A percentile compares a stretch with the other conserved stretches of the same genome.
phyloP scores from a whole-genome alignment of 1,284 basidiomycete species.

The Cryptococcus sp. region DNA sequence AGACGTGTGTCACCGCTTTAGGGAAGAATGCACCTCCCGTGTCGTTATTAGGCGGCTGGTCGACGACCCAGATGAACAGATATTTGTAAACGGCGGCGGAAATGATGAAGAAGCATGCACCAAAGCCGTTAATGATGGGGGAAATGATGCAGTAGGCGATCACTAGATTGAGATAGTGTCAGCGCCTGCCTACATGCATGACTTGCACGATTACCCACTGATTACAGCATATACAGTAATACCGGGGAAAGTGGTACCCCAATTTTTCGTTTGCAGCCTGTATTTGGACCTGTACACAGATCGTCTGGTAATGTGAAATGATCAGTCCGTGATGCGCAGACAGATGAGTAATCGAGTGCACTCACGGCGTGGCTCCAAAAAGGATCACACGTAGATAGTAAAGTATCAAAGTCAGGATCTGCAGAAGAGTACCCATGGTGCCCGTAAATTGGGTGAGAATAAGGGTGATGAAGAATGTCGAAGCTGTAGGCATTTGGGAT shows the following conservation, averaged over 20 bases:
- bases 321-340: not conserved
- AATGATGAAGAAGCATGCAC: slow-evolving; percentile 75
- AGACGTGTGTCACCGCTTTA: slow-evolving; percentile 87
- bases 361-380: slow-evolving; percentile 54
- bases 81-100: slow-evolving; percentile 89
- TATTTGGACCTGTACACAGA: slow-evolving; percentile 55
- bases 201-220: slow-evolving; percentile 58
- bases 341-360: not conserved
- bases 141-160: slow-evolving; percentile 86
- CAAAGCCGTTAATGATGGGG: slow-evolving; percentile 90
- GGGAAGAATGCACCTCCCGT: slow-evolving; percentile 96
- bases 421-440: slow-evolving; percentile 57
- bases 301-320: slow-evolving; percentile 49
- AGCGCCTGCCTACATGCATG: not conserved
- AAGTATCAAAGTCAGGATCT: slow-evolving; percentile 63
- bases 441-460: slow-evolving; percentile 58
- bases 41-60: slow-evolving; percentile 71
- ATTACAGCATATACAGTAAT: slow-evolving; percentile 76
- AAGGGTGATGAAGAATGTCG: slow-evolving; percentile 78
- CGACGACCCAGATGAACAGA: slow-evolving; percentile 74
- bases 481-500: slow-evolving; percentile 66
- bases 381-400: slow-evolving; percentile 67
- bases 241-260: slow-evolving; percentile 77
- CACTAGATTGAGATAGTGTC: slow-evolving; percentile 54
- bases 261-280: slow-evolving; percentile 52